A percentile compares a stretch with the other conserved stretches of the same genome.
These are phyloP conservation scores for Hansfordia pulvinata DNA, from an alignment of 2,329 filamentous ascomycete genomes.

Conservation along the genomic window DNA sequence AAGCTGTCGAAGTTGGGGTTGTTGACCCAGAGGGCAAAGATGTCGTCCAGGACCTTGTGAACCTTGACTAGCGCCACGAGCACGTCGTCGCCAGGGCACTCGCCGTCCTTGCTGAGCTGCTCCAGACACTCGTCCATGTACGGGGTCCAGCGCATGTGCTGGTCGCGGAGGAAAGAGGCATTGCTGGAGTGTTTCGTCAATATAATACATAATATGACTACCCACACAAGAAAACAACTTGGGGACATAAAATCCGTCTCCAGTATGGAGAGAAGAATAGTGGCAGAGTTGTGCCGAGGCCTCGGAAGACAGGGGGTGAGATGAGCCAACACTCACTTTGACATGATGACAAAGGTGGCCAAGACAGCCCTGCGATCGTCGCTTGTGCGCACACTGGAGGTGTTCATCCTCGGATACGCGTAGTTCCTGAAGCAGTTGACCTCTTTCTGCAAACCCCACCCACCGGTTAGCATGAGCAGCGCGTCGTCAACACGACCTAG, in stretches of 20 bases:
- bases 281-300: not conserved
- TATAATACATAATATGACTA: not conserved
- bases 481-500: too few relatives aligned
- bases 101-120: slow-evolving; percentile 27
- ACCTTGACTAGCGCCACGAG: slow-evolving; percentile 21
- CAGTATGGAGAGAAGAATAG: too few relatives aligned
- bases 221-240: too few relatives aligned
- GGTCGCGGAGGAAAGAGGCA: too few relatives aligned
- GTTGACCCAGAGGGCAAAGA: slow-evolving; percentile 9
- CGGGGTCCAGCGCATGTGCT: slow-evolving; percentile 36
- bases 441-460: too few relatives aligned
- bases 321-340: slow-evolving; percentile 15
- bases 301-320: not conserved
- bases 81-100: slow-evolving; percentile 33
- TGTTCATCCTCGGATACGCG: slow-evolving; percentile 5
- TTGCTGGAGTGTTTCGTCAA: slow-evolving; percentile 3
- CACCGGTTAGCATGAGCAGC: too few relatives aligned
- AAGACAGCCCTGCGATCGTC: slow-evolving; percentile 17
- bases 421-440: slow-evolving; percentile 11
- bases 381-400: slow-evolving; percentile 11
- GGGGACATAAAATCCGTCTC: too few relatives aligned
- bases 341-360: slow-evolving; percentile 14
- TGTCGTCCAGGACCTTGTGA: slow-evolving; percentile 10
- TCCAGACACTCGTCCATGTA: slow-evolving; percentile 44
- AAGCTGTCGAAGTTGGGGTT: slow-evolving; percentile 6